These are phyloP conservation scores for Phycomyces blakesleeanus DNA, from an alignment of 192 early-diverging fungal species.

Conservation along the genomic window DNA sequence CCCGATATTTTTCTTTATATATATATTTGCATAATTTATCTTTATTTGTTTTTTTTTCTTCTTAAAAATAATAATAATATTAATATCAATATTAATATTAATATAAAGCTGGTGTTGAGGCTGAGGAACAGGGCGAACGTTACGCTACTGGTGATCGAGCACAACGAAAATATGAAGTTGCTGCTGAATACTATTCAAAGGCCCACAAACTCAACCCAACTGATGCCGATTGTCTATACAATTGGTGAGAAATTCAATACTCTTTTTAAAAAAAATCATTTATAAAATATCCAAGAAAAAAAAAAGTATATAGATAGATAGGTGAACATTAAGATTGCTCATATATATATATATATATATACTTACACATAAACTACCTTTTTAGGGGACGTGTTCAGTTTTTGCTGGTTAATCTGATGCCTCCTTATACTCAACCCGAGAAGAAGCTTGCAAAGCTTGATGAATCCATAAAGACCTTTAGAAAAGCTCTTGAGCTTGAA, in stretches of 20 bases:
- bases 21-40: background rate
- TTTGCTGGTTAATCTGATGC: conserved; percentile 50
- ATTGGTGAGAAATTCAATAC: conserved; percentile 55
- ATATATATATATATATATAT: too few species aligned
- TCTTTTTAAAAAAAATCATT: too few species aligned
- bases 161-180: conserved; percentile 59
- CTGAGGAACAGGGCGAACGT: conserved; percentile 64
- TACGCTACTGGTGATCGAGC: conserved; percentile 67
- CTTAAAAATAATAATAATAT: background rate
- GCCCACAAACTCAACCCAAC: conserved; percentile 52
- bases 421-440: conserved; percentile 40
- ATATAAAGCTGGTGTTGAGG: conserved; percentile 49
- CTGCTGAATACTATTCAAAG: conserved; percentile 60
- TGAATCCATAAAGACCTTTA: conserved; percentile 50
- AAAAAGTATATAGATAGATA: conserved; percentile 2
- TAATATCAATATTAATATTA: too few species aligned
- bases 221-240: conserved; percentile 63
- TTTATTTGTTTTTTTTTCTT: background rate
- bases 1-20: too few species aligned
- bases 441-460: conserved; percentile 44
- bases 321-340: too few species aligned
- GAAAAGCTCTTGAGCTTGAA: conserved; percentile 43
- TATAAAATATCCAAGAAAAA: too few species aligned
- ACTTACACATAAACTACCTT: too few species aligned
- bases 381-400: conserved; percentile 56